Conservation (phyloP, 768 basidiomycete genomes). For the Trichaptum fuscoviolaceum region DNA sequence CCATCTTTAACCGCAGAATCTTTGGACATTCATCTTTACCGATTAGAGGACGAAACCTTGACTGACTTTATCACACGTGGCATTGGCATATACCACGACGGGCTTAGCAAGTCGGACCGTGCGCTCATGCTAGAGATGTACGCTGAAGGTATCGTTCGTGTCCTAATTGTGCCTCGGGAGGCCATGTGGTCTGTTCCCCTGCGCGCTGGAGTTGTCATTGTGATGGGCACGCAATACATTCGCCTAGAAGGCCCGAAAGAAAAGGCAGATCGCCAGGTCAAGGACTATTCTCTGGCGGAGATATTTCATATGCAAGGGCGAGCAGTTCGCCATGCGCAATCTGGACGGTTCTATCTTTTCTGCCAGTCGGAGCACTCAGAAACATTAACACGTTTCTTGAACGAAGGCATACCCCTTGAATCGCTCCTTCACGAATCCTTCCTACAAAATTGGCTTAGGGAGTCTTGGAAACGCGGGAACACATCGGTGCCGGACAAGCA, state of each 20-base stretch:
- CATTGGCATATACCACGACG: conserved; percentile 82
- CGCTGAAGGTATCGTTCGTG: conserved; percentile 70
- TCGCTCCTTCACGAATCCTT: conserved; percentile 59
- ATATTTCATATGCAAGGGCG: conserved; percentile 89
- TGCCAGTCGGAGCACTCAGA: conserved; percentile 86
- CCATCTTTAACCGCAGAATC: conserved; percentile 41
- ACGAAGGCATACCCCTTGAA: conserved; percentile 87
- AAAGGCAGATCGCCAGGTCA: conserved; percentile 52
- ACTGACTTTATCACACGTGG: conserved; percentile 77
- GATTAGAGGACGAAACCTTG: conserved; percentile 58
- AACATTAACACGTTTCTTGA: conserved; percentile 76
- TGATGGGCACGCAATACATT: conserved; percentile 90
- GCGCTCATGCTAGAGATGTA: conserved; percentile 75
- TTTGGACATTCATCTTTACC: conserved; percentile 52
- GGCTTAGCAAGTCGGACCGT: conserved; percentile 61
- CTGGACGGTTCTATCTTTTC: conserved; percentile 76
- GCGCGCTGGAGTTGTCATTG: conserved; percentile 72
- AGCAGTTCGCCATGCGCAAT: conserved; percentile 57
- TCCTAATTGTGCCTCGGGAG: conserved; percentile 78
- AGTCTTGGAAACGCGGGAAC: conserved; percentile 30
- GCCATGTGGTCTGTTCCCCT: conserved; percentile 89
- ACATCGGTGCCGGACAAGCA: conserved; percentile 44
- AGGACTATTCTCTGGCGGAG: conserved; percentile 77
- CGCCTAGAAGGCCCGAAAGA: conserved; percentile 38
- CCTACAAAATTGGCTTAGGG: conserved; percentile 43